Evolutionary conservation across 2,329 filamentous ascomycete genomes (phyloP), one percentile per base, ranked within the genome.

Genomic region (Stachybotrys echinatus): DNA sequence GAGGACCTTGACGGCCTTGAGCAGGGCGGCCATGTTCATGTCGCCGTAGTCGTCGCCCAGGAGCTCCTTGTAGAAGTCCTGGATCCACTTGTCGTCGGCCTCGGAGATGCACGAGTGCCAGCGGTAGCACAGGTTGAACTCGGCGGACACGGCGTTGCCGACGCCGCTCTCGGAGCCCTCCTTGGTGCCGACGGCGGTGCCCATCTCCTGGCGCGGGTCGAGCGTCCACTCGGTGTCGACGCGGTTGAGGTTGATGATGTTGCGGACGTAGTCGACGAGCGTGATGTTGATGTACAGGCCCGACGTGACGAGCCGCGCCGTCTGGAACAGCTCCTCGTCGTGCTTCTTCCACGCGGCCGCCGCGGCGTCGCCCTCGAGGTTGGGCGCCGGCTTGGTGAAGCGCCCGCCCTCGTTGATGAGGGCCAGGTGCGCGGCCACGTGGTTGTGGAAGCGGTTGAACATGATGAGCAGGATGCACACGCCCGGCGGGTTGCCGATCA

Each of bases 91-190:
- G 61, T 94, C 89, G 59, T 95, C 90, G 54, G 81, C 83, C 51
- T 83, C 79, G 0, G 63, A 81, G 58, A 94, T 88, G 57, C 86
- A 84, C 3, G 88, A 89, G 71, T 95, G 89, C 89, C 89, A 95
- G 55, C 89, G 79, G 66, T 95, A 95, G 57, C 88, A 87, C 10
- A 95, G 76, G 62, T 94, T 95, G 75, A 95, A 95, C 70, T 95
- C 90, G 4, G 87, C 88, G 0, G 88, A 92, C 5, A 92, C 88
- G 55, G 87, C 84, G 60, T 94, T 95, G 47, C 90, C 90, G 0
- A 87, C 81, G 40, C 88, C 90, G 21, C 83, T 77, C 42, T 88
- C 82, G 0, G 86, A 80, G 1, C 81, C 79, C 2, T 78, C 66
- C 27, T 75, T 74, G 8, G 75, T 84, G 55, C 74, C 76, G 0